Evolutionary conservation across 768 basidiomycete genomes (phyloP).

Genomic region (Omphalotus guepiniiformis): DNA sequence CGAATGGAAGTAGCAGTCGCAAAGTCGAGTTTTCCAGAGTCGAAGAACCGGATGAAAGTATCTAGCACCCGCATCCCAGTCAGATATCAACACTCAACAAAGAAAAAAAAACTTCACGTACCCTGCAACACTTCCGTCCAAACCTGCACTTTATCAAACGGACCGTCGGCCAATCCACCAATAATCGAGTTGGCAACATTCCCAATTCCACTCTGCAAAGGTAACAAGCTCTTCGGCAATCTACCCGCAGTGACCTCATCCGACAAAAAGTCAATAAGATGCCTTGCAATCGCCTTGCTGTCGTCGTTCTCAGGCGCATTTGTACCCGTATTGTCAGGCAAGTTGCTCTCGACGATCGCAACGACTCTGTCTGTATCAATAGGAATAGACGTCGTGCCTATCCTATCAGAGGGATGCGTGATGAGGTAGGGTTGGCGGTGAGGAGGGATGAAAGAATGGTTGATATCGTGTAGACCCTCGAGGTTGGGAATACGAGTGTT

Average conservation of each 20-base stretch:
- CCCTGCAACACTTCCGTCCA: slow-evolving; percentile 48
- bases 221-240: slow-evolving; percentile 37
- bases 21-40: slow-evolving; percentile 41
- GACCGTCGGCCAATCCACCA: slow-evolving; percentile 43
- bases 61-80: slow-evolving; percentile 19
- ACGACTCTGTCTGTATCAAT: slow-evolving; percentile 47
- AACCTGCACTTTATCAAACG: slow-evolving; percentile 45
- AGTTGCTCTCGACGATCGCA: slow-evolving; percentile 36
- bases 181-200: slow-evolving; percentile 49
- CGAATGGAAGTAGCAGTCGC: slow-evolving; percentile 45
- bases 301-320: slow-evolving; percentile 43
- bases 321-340: slow-evolving; percentile 41
- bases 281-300: slow-evolving; percentile 36
- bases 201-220: slow-evolving; percentile 44
- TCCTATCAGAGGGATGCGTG: slow-evolving; percentile 39
- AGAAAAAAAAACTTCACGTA: slow-evolving; percentile 6
- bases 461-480: slow-evolving; percentile 46
- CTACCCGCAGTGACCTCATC: slow-evolving; percentile 38
- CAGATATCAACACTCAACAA: neutral
- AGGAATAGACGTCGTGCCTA: slow-evolving; percentile 40
- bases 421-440: slow-evolving; percentile 40
- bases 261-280: slow-evolving; percentile 41
- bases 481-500: slow-evolving; percentile 44
- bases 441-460: slow-evolving; percentile 39
- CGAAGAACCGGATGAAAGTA: slow-evolving; percentile 43